Evolutionary conservation across 768 basidiomycete genomes (phyloP).

Genomic region (Psilocybe sp.): DNA sequence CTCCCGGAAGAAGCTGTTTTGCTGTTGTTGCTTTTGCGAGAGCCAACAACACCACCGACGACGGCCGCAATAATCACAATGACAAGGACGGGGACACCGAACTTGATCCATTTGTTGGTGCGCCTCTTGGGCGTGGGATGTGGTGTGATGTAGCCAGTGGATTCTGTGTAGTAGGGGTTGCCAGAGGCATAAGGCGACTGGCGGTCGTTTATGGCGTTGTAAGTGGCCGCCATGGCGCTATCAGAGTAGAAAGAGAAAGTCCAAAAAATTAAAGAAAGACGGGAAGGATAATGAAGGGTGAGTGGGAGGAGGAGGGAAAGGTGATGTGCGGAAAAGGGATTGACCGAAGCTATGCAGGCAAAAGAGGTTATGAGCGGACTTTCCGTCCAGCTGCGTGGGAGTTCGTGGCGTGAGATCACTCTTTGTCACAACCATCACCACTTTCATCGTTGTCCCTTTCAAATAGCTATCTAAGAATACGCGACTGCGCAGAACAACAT

Average conservation of each 20-base stretch:
- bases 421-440: background rate
- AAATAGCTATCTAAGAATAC: background rate
- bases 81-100: conserved; percentile 66
- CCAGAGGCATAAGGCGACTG: conserved; percentile 43
- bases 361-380: conserved; percentile 7
- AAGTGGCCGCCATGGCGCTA: conserved; percentile 33
- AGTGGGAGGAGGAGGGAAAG: conserved; percentile 3
- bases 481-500: background rate
- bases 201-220: conserved; percentile 23
- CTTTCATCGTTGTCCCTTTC: too few species aligned
- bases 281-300: conserved; percentile 7
- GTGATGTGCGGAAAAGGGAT: conserved; percentile 7
- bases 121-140: conserved; percentile 44
- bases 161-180: conserved; percentile 67
- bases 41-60: conserved; percentile 79
- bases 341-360: conserved; percentile 1
- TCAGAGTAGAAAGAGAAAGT: conserved; percentile 18
- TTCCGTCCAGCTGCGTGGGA: conserved; percentile 9
- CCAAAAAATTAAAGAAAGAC: conserved; percentile 22
- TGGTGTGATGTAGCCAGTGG: conserved; percentile 68
- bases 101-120: conserved; percentile 70
- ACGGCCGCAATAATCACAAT: conserved; percentile 65
- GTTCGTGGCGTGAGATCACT: background rate
- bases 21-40: conserved; percentile 46
- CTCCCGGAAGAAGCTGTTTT: conserved; percentile 35